A percentile compares a stretch with the other conserved stretches of the same genome.
phyloP scores from a whole-genome alignment of 2,329 filamentous ascomycete genomes.

The Claviceps monticola region DNA sequence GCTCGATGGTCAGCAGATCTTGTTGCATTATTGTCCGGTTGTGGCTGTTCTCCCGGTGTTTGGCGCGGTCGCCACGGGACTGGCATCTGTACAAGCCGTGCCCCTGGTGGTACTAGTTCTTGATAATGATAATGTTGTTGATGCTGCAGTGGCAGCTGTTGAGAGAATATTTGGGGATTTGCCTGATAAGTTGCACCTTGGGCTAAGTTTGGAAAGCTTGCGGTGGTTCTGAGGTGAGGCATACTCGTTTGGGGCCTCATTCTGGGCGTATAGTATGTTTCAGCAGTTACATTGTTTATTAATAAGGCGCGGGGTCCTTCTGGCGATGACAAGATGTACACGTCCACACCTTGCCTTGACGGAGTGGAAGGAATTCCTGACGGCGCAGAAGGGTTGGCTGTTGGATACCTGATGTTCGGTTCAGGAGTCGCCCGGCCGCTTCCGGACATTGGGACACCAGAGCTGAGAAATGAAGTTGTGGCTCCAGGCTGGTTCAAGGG shows the following conservation, averaged over 20 bases:
- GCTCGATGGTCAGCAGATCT: neutral
- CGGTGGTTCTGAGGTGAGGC: conserved; percentile 13
- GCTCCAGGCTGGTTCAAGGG: conserved; percentile 25
- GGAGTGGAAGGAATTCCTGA: conserved; percentile 6
- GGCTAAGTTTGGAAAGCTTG: conserved; percentile 7
- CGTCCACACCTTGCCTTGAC: conserved; percentile 27
- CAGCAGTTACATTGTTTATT: conserved; percentile 33
- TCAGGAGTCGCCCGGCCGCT: conserved; percentile 37
- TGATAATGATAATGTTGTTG: conserved; percentile 9
- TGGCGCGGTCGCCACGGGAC: conserved; percentile 7
- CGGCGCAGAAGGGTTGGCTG: conserved; percentile 12
- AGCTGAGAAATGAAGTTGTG: conserved; percentile 25
- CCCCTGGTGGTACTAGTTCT: conserved; percentile 5
- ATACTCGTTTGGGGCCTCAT: conserved; percentile 14
- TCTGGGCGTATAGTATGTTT: conserved; percentile 38
- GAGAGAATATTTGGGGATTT: neutral
- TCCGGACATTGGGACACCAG: conserved; percentile 22
- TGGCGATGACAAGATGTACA: conserved; percentile 48
- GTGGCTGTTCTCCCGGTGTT: conserved; percentile 12
- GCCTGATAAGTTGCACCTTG: neutral
- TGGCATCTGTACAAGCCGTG: neutral
- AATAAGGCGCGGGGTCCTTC: conserved; percentile 44
- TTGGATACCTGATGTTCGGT: conserved; percentile 18
- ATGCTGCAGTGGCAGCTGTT: conserved; percentile 8
- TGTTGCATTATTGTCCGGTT: neutral